These are phyloP conservation scores for Mycena olivaceomarginata DNA, from an alignment of 768 basidiomycete genomes.

Conservation along the genomic window DNA sequence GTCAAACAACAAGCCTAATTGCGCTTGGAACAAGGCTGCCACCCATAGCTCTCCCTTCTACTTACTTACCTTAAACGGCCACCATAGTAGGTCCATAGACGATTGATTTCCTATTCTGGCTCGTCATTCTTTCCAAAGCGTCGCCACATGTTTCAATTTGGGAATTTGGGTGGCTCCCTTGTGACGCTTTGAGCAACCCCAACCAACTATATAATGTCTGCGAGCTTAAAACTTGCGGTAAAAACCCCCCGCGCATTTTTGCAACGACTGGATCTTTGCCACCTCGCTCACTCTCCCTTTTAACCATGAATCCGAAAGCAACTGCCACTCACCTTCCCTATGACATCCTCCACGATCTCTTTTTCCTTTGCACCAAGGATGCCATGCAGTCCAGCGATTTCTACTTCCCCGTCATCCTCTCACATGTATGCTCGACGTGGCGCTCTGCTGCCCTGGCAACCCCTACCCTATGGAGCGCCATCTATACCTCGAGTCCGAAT, in stretches of 20 bases:
- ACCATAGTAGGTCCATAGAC: too few species aligned
- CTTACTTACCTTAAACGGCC: neutral
- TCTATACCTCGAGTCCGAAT: conserved; percentile 3
- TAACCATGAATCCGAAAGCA: neutral
- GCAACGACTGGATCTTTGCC: conserved; percentile 15
- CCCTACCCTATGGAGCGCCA: conserved; percentile 21
- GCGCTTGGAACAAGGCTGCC: neutral
- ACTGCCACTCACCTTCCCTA: conserved; percentile 10
- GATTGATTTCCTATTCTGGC: neutral
- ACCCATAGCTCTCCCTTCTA: neutral
- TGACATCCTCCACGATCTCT: conserved; percentile 39
- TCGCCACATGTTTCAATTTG: neutral
- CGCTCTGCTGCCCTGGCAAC: conserved; percentile 25
- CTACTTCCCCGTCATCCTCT: conserved; percentile 34
- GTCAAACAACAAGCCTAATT: too few species aligned
- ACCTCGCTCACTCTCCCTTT: neutral
- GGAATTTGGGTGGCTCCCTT: neutral
- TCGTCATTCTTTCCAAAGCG: conserved; percentile 8
- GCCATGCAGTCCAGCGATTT: neutral
- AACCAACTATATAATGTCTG: neutral
- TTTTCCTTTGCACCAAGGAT: conserved; percentile 15
- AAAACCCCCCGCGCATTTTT: neutral
- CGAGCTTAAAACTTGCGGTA: neutral
- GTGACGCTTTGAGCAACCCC: conserved; percentile 1
- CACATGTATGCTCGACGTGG: conserved; percentile 41